Conservation (phyloP, 2,329 filamentous ascomycete species). For the Cryphonectria parasitica region DNA sequence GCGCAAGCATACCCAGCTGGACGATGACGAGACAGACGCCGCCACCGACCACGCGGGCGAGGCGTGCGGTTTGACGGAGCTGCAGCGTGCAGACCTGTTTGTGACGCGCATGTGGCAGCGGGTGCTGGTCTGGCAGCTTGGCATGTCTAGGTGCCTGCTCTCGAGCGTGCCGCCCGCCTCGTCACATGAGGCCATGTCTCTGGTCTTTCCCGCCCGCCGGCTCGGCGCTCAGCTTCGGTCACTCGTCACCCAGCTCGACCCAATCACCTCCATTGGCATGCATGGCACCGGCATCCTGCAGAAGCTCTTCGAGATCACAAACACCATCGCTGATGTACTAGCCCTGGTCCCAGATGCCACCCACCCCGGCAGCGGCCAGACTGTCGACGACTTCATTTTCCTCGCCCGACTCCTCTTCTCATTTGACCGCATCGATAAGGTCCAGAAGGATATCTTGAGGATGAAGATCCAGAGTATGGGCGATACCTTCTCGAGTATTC, state of each 20-base stretch:
- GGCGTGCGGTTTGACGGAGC: slow-evolving; percentile 39
- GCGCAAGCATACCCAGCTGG: slow-evolving; percentile 45
- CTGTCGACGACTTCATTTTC: slow-evolving; percentile 58
- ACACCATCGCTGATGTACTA: slow-evolving; percentile 62
- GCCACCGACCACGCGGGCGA: slow-evolving; percentile 30
- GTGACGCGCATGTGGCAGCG: slow-evolving; percentile 47
- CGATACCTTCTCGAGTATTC: neutral
- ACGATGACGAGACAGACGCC: slow-evolving; percentile 41
- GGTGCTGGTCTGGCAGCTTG: slow-evolving; percentile 47
- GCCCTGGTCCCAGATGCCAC: slow-evolving; percentile 50
- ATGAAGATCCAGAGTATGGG: neutral
- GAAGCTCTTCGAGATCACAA: slow-evolving; percentile 64
- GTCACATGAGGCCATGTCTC: slow-evolving; percentile 43
- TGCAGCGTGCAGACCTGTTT: slow-evolving; percentile 47
- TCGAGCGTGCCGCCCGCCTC: slow-evolving; percentile 39
- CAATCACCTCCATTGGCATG: slow-evolving; percentile 51
- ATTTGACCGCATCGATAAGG: slow-evolving; percentile 51
- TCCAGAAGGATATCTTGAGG: slow-evolving; percentile 42
- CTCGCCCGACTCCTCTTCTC: slow-evolving; percentile 54
- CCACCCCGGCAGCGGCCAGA: slow-evolving; percentile 48
- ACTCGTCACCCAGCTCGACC: slow-evolving; percentile 41
- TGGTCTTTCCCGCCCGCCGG: slow-evolving; percentile 45
- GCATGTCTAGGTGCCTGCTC: slow-evolving; percentile 44
- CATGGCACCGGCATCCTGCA: slow-evolving; percentile 61
- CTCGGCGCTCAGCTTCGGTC: slow-evolving; percentile 45